Percentiles rank a stretch among this genome's conserved stretches.
phyloP scores from a whole-genome alignment of 2,329 filamentous ascomycete species.

The Phialocephala subalpina region DNA sequence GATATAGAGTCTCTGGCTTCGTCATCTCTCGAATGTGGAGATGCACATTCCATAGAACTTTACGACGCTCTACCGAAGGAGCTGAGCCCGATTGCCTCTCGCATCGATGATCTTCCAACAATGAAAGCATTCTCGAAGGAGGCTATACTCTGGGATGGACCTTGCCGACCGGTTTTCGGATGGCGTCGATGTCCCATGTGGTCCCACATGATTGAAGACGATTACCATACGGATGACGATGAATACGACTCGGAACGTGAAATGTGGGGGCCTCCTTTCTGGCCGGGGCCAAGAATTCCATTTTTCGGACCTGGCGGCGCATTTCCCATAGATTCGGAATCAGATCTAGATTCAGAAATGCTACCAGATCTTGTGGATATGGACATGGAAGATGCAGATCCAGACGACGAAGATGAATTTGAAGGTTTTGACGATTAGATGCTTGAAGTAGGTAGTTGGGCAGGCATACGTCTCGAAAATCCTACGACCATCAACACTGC shows the following conservation, averaged over 20 bases:
- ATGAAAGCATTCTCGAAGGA: constrained; percentile 6
- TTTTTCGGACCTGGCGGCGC: background rate
- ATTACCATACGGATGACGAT: background rate
- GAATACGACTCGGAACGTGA: background rate
- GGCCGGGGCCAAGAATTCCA: no score
- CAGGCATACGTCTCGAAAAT: no score
- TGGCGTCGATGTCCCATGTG: constrained; percentile 30
- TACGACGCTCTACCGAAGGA: constrained; percentile 20
- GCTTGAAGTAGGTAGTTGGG: no score
- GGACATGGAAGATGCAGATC: background rate
- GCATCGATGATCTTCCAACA: constrained; percentile 6
- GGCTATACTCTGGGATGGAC: constrained; percentile 16
- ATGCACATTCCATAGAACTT: constrained; percentile 18
- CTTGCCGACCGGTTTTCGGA: constrained; percentile 26
- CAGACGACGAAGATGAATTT: background rate
- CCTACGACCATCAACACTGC: no score
- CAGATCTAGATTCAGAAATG: background rate
- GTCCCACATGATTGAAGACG: background rate
- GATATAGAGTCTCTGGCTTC: constrained; percentile 21
- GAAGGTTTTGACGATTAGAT: background rate
- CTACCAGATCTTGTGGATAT: background rate
- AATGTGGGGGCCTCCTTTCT: background rate
- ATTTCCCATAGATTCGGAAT: background rate
- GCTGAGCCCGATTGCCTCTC: constrained; percentile 17
- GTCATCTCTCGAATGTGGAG: constrained; percentile 14